A percentile compares a stretch with the other conserved stretches of the same genome.
These are phyloP conservation scores for Talaromyces piceae DNA, from an alignment of 2,329 filamentous ascomycete genomes.

Conservation along the genomic window DNA sequence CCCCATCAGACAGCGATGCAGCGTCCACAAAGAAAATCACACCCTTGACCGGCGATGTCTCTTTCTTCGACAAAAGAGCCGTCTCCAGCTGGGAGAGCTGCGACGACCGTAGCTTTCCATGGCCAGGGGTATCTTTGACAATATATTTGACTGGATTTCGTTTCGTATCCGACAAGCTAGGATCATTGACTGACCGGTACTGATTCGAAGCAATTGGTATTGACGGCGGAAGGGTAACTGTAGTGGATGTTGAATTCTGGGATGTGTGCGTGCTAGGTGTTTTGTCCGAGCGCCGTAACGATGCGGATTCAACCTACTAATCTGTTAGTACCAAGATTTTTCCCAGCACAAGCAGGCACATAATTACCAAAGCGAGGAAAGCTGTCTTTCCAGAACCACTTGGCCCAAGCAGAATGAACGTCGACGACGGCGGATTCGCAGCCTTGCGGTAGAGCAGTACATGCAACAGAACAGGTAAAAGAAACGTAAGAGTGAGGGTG, in stretches of 20 bases:
- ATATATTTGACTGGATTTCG: constrained; percentile 32
- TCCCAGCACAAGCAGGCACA: background rate
- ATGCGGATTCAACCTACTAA: constrained; percentile 39
- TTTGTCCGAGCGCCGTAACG: constrained; percentile 28
- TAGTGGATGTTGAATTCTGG: constrained; percentile 51
- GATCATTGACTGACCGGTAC: constrained; percentile 60
- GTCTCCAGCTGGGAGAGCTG: constrained; percentile 23
- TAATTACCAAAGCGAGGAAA: constrained; percentile 64
- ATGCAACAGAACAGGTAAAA: constrained; percentile 72
- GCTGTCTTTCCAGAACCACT: constrained; percentile 81
- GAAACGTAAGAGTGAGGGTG: constrained; percentile 62
- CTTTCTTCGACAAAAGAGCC: constrained; percentile 32
- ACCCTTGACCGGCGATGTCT: constrained; percentile 50
- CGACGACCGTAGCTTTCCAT: constrained; percentile 78
- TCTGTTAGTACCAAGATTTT: background rate
- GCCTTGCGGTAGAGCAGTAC: constrained; percentile 60
- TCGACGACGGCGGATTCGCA: constrained; percentile 56
- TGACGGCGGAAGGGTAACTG: constrained; percentile 48
- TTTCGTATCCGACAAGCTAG: constrained; percentile 50
- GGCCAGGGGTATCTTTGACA: constrained; percentile 73
- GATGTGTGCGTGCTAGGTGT: constrained; percentile 51
- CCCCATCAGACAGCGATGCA: constrained; percentile 47
- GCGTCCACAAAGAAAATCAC: constrained; percentile 89
- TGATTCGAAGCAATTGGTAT: constrained; percentile 50
- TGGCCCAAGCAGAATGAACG: constrained; percentile 74